phyloP scores from a whole-genome alignment of 129 eudicot species.

The Chrysanthemum seticuspe region DNA sequence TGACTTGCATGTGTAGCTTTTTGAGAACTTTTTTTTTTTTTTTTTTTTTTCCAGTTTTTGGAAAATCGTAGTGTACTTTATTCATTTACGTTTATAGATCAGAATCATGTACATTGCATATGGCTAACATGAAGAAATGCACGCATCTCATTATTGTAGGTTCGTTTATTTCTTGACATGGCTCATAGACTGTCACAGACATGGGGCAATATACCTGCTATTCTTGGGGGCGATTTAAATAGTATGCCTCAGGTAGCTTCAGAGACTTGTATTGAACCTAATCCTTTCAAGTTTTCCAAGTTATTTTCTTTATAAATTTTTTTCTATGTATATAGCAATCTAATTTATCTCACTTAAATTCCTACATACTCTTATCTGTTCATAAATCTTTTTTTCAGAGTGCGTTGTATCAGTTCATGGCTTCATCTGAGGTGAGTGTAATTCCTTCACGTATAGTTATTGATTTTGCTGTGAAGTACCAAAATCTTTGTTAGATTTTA shows the following conservation, averaged over 20 bases:
- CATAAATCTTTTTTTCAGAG: constrained; percentile 50
- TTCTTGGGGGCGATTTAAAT: constrained; percentile 80
- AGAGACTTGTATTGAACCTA: neutral
- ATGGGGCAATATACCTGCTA: constrained; percentile 73
- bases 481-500: neutral
- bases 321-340: neutral
- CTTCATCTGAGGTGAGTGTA: constrained; percentile 69
- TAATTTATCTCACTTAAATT: constrained; percentile 7
- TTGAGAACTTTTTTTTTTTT: too few species aligned
- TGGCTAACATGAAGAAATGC: constrained; percentile 1
- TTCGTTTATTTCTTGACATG: constrained; percentile 70
- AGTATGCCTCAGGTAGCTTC: constrained; percentile 66
- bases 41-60: too few species aligned
- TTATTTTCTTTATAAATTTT: neutral
- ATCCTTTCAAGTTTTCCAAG: neutral
- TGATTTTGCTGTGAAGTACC: constrained; percentile 9
- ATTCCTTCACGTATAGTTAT: neutral
- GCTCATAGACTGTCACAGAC: constrained; percentile 61
- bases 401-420: constrained; percentile 67
- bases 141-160: constrained; percentile 38
- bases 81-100: too few species aligned
- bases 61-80: too few species aligned
- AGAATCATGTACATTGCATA: too few species aligned
- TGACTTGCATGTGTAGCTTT: too few species aligned
- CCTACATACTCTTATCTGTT: constrained; percentile 11